A percentile compares a stretch with the other conserved stretches of the same genome.
phyloP scores from a whole-genome alignment of 805 yeast species.

The Diddensiella caesifluorescens region DNA sequence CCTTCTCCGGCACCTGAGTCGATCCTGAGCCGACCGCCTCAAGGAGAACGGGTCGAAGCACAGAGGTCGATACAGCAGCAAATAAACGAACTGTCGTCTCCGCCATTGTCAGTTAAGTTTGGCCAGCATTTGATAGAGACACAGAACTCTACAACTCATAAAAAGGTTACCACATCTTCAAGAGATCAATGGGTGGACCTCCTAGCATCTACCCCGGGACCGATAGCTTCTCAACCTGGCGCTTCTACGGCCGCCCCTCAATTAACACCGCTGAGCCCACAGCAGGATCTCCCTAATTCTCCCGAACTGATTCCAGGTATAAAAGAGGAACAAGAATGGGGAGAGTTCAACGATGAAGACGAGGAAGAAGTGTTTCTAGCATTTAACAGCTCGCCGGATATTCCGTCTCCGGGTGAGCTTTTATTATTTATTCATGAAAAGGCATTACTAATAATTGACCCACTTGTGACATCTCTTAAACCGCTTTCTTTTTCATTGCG shows the following conservation, averaged over 20 bases:
- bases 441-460: conserved; percentile 17
- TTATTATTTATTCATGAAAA: conserved; percentile 20
- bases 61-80: conserved; percentile 2
- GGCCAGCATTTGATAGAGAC: conserved; percentile 22
- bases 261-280: too few relatives aligned
- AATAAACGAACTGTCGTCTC: conserved; percentile 8
- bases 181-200: conserved; percentile 22
- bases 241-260: too few relatives aligned
- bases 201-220: conserved; percentile 4
- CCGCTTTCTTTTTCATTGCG: conserved; percentile 21
- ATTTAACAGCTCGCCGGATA: conserved; percentile 11
- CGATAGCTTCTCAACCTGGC: not conserved
- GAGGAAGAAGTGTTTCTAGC: conserved; percentile 29
- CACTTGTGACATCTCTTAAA: conserved; percentile 16
- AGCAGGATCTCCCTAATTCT: not conserved
- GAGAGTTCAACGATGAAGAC: conserved; percentile 4
- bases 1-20: conserved; percentile 1
- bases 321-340: conserved; percentile 4
- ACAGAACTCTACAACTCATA: too few relatives aligned
- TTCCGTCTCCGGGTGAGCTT: conserved; percentile 30
- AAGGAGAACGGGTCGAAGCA: too few relatives aligned
- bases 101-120: conserved; percentile 14
- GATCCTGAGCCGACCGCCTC: too few relatives aligned
- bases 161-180: too few relatives aligned
- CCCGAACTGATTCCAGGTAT: conserved; percentile 1